Conservation (phyloP, 2,329 filamentous ascomycete species). For the Emydomyces testavorans region DNA sequence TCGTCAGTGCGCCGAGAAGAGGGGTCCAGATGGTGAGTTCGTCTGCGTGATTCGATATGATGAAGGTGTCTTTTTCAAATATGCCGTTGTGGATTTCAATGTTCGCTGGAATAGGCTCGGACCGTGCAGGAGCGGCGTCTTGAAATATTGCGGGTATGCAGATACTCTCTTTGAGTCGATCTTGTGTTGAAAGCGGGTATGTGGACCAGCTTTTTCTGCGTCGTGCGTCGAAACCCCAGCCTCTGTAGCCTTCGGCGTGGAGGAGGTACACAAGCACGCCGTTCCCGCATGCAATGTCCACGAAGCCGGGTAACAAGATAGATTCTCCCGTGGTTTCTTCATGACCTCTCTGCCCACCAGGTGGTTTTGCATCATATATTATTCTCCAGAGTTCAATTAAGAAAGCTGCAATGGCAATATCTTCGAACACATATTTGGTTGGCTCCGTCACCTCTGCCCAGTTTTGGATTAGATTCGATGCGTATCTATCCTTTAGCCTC, state of each 20-base stretch:
- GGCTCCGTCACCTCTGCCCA: slow-evolving; percentile 88
- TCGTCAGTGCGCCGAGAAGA: slow-evolving; percentile 57
- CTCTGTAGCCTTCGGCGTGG: slow-evolving; percentile 63
- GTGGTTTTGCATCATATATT: slow-evolving; percentile 51
- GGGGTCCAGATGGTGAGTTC: slow-evolving; percentile 95
- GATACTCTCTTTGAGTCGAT: slow-evolving; percentile 47
- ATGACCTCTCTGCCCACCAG: slow-evolving; percentile 12
- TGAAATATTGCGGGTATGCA: slow-evolving; percentile 47
- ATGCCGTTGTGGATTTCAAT: slow-evolving; percentile 40
- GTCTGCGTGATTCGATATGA: slow-evolving; percentile 94
- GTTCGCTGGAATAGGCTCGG: slow-evolving; percentile 17
- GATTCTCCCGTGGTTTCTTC: slow-evolving; percentile 16
- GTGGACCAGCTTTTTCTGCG: slow-evolving; percentile 69
- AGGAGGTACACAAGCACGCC: slow-evolving; percentile 80
- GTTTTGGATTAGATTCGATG: slow-evolving; percentile 52
- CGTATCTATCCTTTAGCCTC: slow-evolving; percentile 67
- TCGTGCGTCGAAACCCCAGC: slow-evolving; percentile 90
- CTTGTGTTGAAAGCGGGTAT: slow-evolving; percentile 46
- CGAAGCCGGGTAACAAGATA: slow-evolving; percentile 65
- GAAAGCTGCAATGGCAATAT: slow-evolving; percentile 81
- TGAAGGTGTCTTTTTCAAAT: slow-evolving; percentile 68
- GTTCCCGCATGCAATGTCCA: slow-evolving; percentile 93
- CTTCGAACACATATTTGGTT: slow-evolving; percentile 88
- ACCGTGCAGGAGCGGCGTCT: slow-evolving; percentile 16
- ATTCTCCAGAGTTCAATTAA: slow-evolving; percentile 80